Conservation (phyloP, 2,329 filamentous ascomycete species). For the Pleoardoris graminearum region DNA sequence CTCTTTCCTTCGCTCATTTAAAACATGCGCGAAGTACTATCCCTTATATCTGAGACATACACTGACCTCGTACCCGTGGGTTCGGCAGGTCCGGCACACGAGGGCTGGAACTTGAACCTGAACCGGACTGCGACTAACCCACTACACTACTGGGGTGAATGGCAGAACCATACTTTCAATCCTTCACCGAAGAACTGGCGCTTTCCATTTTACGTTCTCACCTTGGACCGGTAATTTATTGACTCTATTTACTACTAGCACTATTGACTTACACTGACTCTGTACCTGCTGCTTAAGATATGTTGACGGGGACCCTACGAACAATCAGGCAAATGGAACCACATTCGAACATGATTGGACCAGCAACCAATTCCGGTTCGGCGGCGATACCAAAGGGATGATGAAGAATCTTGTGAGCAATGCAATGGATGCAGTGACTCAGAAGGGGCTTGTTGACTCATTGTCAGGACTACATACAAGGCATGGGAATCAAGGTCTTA, state of each 20-base stretch:
- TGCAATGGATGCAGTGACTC: not conserved
- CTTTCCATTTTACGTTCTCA: constrained; percentile 67
- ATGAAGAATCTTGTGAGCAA: constrained; percentile 54
- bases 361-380: constrained; percentile 65
- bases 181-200: constrained; percentile 65
- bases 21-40: no score
- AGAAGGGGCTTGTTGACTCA: not conserved
- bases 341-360: constrained; percentile 63
- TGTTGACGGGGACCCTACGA: constrained; percentile 66
- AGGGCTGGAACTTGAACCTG: constrained; percentile 63
- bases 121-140: constrained; percentile 61
- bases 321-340: constrained; percentile 66
- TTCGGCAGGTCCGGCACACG: constrained; percentile 53
- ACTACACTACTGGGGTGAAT: constrained; percentile 61
- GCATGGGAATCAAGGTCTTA: constrained; percentile 63
- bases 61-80: no score
- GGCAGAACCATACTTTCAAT: constrained; percentile 57
- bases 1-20: no score
- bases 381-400: constrained; percentile 62
- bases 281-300: no score
- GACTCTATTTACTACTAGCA: no score
- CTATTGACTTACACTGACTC: no score
- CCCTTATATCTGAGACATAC: no score
- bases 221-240: constrained; percentile 66
- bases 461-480: constrained; percentile 62